phyloP scores from a whole-genome alignment of 192 early-diverging fungal genomes.

The Coemansia nantahalensis region DNA sequence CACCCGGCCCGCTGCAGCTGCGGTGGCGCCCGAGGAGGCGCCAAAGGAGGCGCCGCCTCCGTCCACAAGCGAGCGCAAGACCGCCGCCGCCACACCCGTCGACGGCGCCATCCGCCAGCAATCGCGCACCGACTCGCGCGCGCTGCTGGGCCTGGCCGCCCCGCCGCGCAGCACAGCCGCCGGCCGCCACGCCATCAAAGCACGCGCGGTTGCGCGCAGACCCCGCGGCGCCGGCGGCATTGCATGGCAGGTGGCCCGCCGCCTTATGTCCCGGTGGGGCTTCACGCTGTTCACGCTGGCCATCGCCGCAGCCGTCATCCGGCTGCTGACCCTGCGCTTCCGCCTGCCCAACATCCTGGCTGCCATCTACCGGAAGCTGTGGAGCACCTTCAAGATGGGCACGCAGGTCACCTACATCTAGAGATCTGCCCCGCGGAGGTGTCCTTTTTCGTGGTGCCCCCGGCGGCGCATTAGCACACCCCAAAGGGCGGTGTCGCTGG shows the following conservation, averaged over 20 bases:
- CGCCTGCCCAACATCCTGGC: constrained; percentile 33
- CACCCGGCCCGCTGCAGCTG: too few relatives aligned
- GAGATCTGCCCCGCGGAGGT: too few relatives aligned
- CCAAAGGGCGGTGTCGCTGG: too few relatives aligned
- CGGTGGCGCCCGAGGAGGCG: too few relatives aligned
- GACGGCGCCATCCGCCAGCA: background rate
- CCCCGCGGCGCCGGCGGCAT: constrained; percentile 25
- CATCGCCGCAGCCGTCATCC: constrained; percentile 33
- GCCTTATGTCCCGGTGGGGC: constrained; percentile 47
- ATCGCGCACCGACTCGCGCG: too few relatives aligned
- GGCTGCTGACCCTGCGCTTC: constrained; percentile 33
- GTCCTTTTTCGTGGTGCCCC: too few relatives aligned
- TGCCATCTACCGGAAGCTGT: constrained; percentile 27
- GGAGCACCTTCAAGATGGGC: constrained; percentile 48
- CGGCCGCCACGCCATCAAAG: constrained; percentile 1
- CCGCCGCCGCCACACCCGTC: background rate
- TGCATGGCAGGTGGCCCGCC: constrained; percentile 39
- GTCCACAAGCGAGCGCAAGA: background rate
- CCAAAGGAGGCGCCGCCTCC: too few relatives aligned
- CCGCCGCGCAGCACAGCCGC: too few relatives aligned
- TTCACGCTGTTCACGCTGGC: constrained; percentile 46
- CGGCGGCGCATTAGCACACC: too few relatives aligned
- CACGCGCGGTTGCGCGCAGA: constrained; percentile 15
- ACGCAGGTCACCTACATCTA: constrained; percentile 48
- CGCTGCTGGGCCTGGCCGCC: too few relatives aligned